These are phyloP conservation scores for Nicotiana knightiana DNA, from an alignment of 257 asterid genomes.

Conservation along the genomic window DNA sequence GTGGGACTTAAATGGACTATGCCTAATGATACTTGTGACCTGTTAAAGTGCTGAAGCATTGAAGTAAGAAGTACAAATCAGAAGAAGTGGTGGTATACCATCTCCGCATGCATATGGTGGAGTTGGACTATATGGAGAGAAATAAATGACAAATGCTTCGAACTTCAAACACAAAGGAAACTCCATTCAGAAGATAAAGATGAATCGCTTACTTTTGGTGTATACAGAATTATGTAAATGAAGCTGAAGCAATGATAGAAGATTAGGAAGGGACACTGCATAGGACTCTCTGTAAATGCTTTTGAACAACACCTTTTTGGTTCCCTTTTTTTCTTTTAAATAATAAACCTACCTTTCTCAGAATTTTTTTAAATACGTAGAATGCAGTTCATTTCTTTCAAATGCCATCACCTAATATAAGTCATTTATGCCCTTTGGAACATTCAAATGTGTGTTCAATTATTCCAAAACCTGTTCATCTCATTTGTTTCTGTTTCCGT, in stretches of 20 bases:
- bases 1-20: neutral
- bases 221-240: neutral
- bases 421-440: conserved; percentile 1
- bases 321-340: neutral
- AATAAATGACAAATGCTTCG: neutral
- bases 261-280: neutral
- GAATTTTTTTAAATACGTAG: neutral
- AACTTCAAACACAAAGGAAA: neutral
- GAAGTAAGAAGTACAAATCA: neutral
- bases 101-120: neutral
- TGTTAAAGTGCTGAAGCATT: neutral
- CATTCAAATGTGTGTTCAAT: neutral
- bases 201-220: neutral
- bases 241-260: neutral
- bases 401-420: neutral
- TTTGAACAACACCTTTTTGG: neutral
- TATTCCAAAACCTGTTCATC: neutral
- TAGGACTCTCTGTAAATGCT: neutral
- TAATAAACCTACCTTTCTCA: neutral
- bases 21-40: neutral
- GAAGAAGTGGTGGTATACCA: neutral
- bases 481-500: neutral
- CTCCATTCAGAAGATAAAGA: neutral
- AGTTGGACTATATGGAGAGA: conserved; percentile 1
- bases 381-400: neutral